Percentiles rank a stretch among this genome's conserved stretches.
phyloP scores from a whole-genome alignment of 177 flowering plant species.

The Tripterygium wilfordii region DNA sequence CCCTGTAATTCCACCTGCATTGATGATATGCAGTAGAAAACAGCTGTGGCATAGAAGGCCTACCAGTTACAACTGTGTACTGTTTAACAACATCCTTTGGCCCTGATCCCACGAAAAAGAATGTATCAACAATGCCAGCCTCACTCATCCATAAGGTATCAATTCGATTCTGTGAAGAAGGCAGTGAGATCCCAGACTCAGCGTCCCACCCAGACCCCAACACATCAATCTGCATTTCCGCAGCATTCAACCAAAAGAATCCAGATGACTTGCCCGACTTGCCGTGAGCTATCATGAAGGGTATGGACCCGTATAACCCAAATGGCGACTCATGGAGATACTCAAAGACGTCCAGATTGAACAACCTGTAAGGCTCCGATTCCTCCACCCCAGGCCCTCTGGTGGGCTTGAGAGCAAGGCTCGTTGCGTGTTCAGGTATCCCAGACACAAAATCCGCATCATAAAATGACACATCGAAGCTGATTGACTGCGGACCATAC shows the following conservation, averaged over 20 bases:
- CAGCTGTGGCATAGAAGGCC: conserved; percentile 73
- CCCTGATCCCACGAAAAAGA: conserved; percentile 88
- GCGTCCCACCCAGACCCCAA: conserved; percentile 76
- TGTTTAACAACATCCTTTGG: conserved; percentile 88
- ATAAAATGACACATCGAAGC: conserved; percentile 93
- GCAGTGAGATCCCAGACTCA: conserved; percentile 41
- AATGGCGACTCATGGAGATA: conserved; percentile 84
- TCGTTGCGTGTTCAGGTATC: conserved; percentile 89
- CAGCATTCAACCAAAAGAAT: conserved; percentile 98
- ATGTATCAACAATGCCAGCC: conserved; percentile 88
- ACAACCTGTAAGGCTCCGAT: conserved; percentile 91
- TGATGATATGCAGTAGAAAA: conserved; percentile 91
- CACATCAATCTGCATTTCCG: conserved; percentile 99
- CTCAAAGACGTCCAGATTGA: conserved; percentile 95
- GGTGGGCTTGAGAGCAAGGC: conserved; percentile 73
- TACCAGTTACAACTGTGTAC: conserved; percentile 76
- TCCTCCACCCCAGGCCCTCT: conserved; percentile 77
- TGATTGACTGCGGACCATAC: conserved; percentile 89
- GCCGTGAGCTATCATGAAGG: conserved; percentile 90
- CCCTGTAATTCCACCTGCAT: conserved; percentile 97
- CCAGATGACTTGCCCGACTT: conserved; percentile 62
- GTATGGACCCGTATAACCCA: conserved; percentile 90
- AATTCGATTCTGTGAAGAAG: conserved; percentile 51
- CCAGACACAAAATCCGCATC: conserved; percentile 84
- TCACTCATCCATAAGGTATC: conserved; percentile 99